These are phyloP conservation scores for Elaphomyces granulatus DNA, from an alignment of 495 filamentous ascomycete species.

Conservation along the genomic window DNA sequence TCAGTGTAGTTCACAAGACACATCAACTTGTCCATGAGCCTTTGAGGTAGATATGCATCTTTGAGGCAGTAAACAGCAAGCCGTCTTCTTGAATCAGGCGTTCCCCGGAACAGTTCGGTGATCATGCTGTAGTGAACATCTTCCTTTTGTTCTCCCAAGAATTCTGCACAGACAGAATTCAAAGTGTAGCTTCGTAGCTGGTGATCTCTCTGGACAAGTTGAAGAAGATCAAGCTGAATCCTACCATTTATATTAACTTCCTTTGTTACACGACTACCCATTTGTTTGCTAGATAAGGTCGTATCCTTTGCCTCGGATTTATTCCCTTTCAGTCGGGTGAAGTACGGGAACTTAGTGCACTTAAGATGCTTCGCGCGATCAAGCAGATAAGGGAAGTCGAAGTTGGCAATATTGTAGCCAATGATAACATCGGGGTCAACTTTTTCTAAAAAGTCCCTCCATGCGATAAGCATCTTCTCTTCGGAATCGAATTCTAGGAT, in stretches of 20 bases:
- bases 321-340: constrained; percentile 56
- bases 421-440: constrained; percentile 97
- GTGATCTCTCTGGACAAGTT: constrained; percentile 85
- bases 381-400: constrained; percentile 95
- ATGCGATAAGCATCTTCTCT: constrained; percentile 71
- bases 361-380: constrained; percentile 80
- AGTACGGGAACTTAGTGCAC: constrained; percentile 60
- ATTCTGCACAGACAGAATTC: constrained; percentile 94
- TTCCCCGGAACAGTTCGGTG: constrained; percentile 92
- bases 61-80: constrained; percentile 95
- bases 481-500: constrained; percentile 72
- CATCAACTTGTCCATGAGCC: constrained; percentile 94
- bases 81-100: constrained; percentile 75
- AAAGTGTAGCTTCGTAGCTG: constrained; percentile 93
- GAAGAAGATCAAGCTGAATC: constrained; percentile 84
- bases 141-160: constrained; percentile 95
- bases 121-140: constrained; percentile 99
- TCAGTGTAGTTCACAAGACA: constrained; percentile 97
- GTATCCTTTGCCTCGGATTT: constrained; percentile 55
- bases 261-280: constrained; percentile 93
- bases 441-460: constrained; percentile 78
- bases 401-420: constrained; percentile 97
- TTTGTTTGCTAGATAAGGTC: constrained; percentile 95
- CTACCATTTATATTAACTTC: constrained; percentile 87
- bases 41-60: constrained; percentile 89